A percentile compares a stretch with the other conserved stretches of the same genome.
phyloP scores from a whole-genome alignment of 306 rosid genomes.

The Vigna angularis region DNA sequence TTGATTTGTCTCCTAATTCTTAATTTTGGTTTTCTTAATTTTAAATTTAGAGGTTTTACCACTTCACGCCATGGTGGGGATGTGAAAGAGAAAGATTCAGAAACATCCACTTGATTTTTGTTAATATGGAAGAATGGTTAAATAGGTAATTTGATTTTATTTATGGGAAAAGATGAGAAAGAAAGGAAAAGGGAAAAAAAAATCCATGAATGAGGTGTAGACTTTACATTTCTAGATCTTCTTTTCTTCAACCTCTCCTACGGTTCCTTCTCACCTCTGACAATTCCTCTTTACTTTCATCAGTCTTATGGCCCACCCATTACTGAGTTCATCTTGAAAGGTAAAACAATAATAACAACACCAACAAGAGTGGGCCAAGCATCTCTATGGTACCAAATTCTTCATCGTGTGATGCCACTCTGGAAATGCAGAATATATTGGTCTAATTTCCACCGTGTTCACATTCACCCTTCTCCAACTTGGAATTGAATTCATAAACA shows the following conservation, averaged over 20 bases:
- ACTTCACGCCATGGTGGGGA: conserved; percentile 15
- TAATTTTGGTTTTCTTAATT: not conserved
- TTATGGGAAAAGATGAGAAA: not conserved
- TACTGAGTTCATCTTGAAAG: conserved; percentile 35
- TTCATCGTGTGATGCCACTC: conserved; percentile 12
- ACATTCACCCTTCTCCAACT: not conserved
- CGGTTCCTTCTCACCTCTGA: conserved; percentile 31
- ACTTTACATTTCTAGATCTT: conserved; percentile 29
- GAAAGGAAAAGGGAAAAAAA: not conserved
- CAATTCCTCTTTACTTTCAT: conserved; percentile 46
- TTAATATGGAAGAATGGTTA: too few species aligned
- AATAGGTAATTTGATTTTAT: too few species aligned
- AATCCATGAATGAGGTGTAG: not conserved
- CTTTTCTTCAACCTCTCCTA: conserved; percentile 4
- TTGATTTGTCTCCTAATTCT: conserved; percentile 2
- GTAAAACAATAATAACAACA: conserved; percentile 15
- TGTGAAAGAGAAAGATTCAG: not conserved
- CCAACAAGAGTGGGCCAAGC: conserved; percentile 22
- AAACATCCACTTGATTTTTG: too few species aligned
- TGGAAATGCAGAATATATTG: not conserved
- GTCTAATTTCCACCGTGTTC: not conserved
- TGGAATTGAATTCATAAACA: too few species aligned
- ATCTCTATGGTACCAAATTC: conserved; percentile 38
- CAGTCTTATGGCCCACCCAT: conserved; percentile 43
- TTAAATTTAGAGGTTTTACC: conserved; percentile 2